Conservation (phyloP, 768 basidiomycete genomes). For the Rhodotorula sphaerocarpa region DNA sequence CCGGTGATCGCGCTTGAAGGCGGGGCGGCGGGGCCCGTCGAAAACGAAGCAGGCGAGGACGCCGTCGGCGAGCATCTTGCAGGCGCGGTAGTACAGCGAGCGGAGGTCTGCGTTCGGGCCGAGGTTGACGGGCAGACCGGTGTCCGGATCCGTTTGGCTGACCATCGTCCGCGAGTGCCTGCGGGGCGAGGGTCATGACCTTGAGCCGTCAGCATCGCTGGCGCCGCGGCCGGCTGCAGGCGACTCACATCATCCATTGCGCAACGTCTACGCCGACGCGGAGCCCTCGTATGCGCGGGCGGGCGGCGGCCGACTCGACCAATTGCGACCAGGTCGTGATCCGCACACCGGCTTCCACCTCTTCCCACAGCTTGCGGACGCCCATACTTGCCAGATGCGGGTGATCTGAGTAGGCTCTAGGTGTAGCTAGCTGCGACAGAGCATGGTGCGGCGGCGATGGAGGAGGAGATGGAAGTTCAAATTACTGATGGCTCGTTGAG, state of each 20-base stretch:
- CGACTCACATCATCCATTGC: constrained; percentile 8
- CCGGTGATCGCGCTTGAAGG: constrained; percentile 14
- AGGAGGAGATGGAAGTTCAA: too few species aligned
- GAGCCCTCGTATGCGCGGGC: background rate
- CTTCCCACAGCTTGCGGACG: constrained; percentile 16
- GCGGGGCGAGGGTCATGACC: too few species aligned
- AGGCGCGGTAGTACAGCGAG: constrained; percentile 26
- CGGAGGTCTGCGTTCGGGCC: constrained; percentile 25
- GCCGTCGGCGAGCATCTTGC: constrained; percentile 5
- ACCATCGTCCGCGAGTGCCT: too few species aligned
- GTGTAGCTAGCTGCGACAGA: too few species aligned
- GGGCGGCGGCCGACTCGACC: background rate
- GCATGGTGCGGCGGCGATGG: too few species aligned
- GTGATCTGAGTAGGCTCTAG: too few species aligned
- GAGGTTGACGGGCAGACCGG: background rate
- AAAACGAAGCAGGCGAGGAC: constrained; percentile 36
- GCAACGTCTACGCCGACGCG: constrained; percentile 14
- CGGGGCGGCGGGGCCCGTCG: constrained; percentile 24
- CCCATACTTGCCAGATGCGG: constrained; percentile 18
- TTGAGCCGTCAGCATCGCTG: too few species aligned
- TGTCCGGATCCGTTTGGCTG: background rate
- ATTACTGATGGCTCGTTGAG: too few species aligned
- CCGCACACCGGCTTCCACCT: constrained; percentile 8
- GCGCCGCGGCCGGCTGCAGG: too few species aligned
- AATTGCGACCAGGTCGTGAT: constrained; percentile 17